Base-by-base conservation (phyloP, 176 grass and related monocot genomes). In the Oryza brachyantha region DNA sequence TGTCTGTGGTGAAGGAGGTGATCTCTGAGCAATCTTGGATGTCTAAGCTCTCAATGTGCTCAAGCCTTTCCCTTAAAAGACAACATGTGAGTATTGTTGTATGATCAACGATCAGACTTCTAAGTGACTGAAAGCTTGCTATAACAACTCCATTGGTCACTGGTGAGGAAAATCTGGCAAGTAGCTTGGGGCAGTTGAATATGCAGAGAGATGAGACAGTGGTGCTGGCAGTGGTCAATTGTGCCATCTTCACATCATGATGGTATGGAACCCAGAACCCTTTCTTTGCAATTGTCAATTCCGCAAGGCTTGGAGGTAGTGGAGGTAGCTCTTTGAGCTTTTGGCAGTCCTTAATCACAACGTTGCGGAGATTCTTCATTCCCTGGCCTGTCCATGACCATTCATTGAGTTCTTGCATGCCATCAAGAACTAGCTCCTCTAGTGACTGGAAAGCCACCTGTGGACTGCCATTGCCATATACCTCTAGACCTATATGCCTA, bases 351-450 rank as follows among this genome's bases (percentile, higher is more conserved):
- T 88, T 85, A n/a, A 88, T 78, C 70, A 88, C 73, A 22, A 88
- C 8, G 16, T 54, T 91, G 36, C 12, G 77, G 12, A 91, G 61
- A 46, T 76, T 84, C 52, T 28, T 69, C 73, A 84, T 84, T 61
- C 21, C 35, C 12, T 73, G 74, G 12, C 43, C 68, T 26, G 63
- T 79, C 73, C 79, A 78, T 77, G 65, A 77, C 70, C 68, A 89
- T 40, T 64, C 50, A 63, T 74, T 72, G 29, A 86, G 61, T 68
- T 89, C 52, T 45, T 79, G 79, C 54, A 84, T 83, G 64, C 83
- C 78, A 80, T 92, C 86, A 60, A 92, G 73, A 54, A 92, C 83
- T 60, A 92, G 62, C 79, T 86, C 86, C 52, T 89, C 83, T 42
- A 89, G 42, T 16, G 63, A 74, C 14, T 66, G 79, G 64, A 86